These are phyloP conservation scores for Termitomyces sp. DNA, from an alignment of 768 basidiomycete genomes.

Conservation along the genomic window DNA sequence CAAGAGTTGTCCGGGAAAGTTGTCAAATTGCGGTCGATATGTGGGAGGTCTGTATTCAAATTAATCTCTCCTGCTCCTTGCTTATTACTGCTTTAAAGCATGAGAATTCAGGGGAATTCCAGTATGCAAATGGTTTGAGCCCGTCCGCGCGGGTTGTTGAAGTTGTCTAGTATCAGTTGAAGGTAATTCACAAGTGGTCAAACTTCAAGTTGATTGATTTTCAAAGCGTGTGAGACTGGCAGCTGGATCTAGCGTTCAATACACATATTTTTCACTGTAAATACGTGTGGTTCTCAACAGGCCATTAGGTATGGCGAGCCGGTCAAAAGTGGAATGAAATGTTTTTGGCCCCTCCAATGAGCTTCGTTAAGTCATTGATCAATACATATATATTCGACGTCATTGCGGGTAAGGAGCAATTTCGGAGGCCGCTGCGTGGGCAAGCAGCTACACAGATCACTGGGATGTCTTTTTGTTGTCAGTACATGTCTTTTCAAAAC, in stretches of 20 bases:
- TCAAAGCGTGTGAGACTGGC: neutral
- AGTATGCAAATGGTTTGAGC: slow-evolving; percentile 54
- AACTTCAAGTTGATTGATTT: no score
- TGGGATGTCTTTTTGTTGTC: neutral
- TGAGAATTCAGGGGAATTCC: slow-evolving; percentile 77
- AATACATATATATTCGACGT: no score
- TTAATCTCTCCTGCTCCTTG: neutral
- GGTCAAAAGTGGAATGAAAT: no score
- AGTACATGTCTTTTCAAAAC: neutral
- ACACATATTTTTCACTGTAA: neutral
- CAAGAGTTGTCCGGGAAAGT: slow-evolving; percentile 88
- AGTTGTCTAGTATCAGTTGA: neutral
- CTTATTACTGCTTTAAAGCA: slow-evolving; percentile 36
- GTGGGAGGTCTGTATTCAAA: slow-evolving; percentile 71
- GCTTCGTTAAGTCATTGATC: neutral
- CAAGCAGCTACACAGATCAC: no score
- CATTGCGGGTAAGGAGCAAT: no score
- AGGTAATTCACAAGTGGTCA: neutral
- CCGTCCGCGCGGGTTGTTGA: slow-evolving; percentile 1
- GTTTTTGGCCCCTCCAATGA: no score
- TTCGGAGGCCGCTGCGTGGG: no score
- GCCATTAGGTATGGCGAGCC: neutral
- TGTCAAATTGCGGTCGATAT: slow-evolving; percentile 96
- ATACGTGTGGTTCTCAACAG: neutral
- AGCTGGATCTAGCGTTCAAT: neutral